Evolutionary conservation across 805 yeast species (phyloP), one percentile per base, ranked within the genome.

Genomic region (Helenozyma baotianmanensis): DNA sequence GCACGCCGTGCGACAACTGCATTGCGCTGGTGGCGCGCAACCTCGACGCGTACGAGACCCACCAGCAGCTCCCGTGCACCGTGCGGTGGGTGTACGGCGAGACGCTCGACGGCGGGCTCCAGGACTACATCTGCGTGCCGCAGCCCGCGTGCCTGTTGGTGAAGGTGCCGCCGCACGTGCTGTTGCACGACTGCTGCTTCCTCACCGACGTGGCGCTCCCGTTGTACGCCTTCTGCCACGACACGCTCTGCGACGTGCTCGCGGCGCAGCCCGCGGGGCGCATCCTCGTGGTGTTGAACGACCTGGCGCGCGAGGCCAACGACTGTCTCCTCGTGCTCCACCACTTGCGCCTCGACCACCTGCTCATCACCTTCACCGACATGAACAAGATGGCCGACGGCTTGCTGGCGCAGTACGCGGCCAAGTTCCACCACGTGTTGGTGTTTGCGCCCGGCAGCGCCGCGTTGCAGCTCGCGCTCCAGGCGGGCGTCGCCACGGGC

Each of bases 31-130:
- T 27, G 4, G 28, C 28, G 16, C 32, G 31, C 25, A 39, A 33
- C 22, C 14, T 31, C 14, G 10, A 14, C 11, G 21, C 35, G 9
- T 47, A 45, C 30, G 33, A 27, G 2, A 28, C 39, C 7, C 49
- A 52, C 27, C 32, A 30, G 21, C 29, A 35, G 12, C 36, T 35
- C 32, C 51, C 53, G 4, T 64, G 71, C 34, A 15, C 42, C 3
- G 30, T 34, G 4, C 34, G 41, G 18, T 45, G 51, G 30, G 51
- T 49, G 5, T 60, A 58, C 42, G 71, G 71, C 2, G 35, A 32
- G 9, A 58, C 57, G 29, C 29, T 64, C 4, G 59, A 64, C 30
- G 71, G 71, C 7, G 70, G 70, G 3, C 42, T 65, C 13, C 70
- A 64, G 40, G 68, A 64, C 27, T 58, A 39, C 36, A 39, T 65